These are phyloP conservation scores for Boletus fagicola DNA, from an alignment of 768 basidiomycete species.

Conservation along the genomic window DNA sequence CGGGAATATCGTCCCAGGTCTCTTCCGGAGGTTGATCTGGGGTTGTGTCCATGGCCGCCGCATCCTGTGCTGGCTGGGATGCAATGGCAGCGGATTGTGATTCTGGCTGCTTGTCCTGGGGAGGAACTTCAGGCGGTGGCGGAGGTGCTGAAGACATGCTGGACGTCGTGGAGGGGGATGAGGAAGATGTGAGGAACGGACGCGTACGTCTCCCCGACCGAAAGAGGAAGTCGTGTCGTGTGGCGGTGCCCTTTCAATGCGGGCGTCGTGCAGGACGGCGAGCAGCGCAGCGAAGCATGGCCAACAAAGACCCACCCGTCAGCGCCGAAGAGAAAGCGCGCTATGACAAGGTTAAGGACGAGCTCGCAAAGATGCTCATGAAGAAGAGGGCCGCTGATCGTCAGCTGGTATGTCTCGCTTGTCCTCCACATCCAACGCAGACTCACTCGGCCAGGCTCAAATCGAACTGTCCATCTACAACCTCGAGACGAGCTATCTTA, in stretches of 20 bases:
- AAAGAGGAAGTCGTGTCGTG: constrained; percentile 23
- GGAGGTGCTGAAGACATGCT: constrained; percentile 59
- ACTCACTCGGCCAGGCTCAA: constrained; percentile 50
- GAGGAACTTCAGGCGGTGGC: constrained; percentile 43
- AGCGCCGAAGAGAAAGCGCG: constrained; percentile 66
- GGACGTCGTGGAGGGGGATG: constrained; percentile 6
- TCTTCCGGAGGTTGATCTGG: constrained; percentile 72
- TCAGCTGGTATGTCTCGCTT: constrained; percentile 55
- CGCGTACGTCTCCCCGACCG: constrained; percentile 28
- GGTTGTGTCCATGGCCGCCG: constrained; percentile 66
- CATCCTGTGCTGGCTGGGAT: constrained; percentile 34
- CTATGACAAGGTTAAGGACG: constrained; percentile 73
- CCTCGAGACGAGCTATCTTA: constrained; percentile 71
- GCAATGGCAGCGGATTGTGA: constrained; percentile 32
- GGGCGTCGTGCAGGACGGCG: not conserved
- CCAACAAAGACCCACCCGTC: constrained; percentile 40
- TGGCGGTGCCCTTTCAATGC: not conserved
- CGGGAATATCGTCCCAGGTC: constrained; percentile 89
- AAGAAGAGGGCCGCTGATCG: constrained; percentile 77
- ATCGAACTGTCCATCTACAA: constrained; percentile 78
- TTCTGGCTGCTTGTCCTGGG: constrained; percentile 52
- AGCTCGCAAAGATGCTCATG: constrained; percentile 67
- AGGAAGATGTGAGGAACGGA: constrained; percentile 6
- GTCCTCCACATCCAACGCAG: not conserved
- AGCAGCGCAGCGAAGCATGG: constrained; percentile 24